These are phyloP conservation scores for Zea mays DNA, from an alignment of 176 grass and related monocot species.

Conservation along the genomic window DNA sequence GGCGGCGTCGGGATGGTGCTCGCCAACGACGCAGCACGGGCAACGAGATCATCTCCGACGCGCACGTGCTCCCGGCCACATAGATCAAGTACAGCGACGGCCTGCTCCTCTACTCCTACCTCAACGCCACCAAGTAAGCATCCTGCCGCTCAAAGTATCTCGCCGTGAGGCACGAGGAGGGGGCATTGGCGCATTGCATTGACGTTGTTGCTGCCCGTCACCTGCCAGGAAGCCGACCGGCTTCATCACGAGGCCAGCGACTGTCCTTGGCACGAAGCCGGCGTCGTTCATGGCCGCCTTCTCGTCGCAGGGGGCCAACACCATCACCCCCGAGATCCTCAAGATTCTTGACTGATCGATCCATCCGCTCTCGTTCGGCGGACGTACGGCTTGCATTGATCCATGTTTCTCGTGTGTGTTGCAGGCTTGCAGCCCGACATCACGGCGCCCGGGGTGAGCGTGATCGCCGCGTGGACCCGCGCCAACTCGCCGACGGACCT, in stretches of 20 bases:
- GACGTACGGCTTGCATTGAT: neutral
- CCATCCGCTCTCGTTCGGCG: neutral
- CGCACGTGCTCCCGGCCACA: constrained; percentile 66
- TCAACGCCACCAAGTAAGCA: constrained; percentile 48
- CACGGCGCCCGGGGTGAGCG: constrained; percentile 63
- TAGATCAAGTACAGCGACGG: constrained; percentile 61
- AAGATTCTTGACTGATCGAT: constrained; percentile 26
- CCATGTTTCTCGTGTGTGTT: neutral
- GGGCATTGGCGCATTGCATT: neutral
- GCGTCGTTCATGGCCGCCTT: constrained; percentile 77
- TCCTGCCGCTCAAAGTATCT: neutral
- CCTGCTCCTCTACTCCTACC: constrained; percentile 44
- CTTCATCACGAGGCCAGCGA: constrained; percentile 53
- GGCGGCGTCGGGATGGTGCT: constrained; percentile 66
- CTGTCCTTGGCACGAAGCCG: constrained; percentile 50
- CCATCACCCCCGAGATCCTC: constrained; percentile 60
- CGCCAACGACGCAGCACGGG: constrained; percentile 46
- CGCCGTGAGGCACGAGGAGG: neutral
- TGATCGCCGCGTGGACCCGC: constrained; percentile 58
- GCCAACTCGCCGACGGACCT: constrained; percentile 47
- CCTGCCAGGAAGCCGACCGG: constrained; percentile 41
- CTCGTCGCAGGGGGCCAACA: constrained; percentile 78
- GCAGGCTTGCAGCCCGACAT: constrained; percentile 52
- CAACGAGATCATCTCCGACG: constrained; percentile 70
- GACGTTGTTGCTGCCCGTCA: too few relatives aligned